Percentiles rank a stretch among this genome's conserved stretches.
Evolutionary conservation across 495 filamentous ascomycete species (phyloP).

Genomic region (Sphaerosporella brunnea): DNA sequence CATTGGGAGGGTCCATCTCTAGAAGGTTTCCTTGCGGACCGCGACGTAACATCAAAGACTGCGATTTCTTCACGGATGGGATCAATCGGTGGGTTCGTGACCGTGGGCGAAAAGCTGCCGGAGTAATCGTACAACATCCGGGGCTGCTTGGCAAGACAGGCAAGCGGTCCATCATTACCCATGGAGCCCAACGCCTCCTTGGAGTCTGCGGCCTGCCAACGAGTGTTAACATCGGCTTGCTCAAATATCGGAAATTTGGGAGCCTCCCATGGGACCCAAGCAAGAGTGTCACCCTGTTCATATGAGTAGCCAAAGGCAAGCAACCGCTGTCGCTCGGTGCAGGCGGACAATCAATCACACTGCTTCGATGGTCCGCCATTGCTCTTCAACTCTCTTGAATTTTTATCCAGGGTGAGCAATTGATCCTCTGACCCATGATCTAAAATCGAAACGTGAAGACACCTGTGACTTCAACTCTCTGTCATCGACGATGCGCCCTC

Average conservation of each 20-base stretch:
- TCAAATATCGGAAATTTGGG: no score
- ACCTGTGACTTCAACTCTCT: slow-evolving; percentile 83
- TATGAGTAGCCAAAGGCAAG: slow-evolving; percentile 90
- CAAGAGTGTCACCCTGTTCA: slow-evolving; percentile 85
- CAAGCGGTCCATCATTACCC: slow-evolving; percentile 94
- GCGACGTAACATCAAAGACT: slow-evolving; percentile 94
- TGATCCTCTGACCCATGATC: slow-evolving; percentile 75
- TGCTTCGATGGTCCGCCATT: slow-evolving; percentile 39
- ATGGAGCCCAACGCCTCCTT: slow-evolving; percentile 99
- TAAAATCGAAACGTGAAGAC: slow-evolving; percentile 67
- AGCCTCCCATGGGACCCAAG: slow-evolving; percentile 69
- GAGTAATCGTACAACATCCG: slow-evolving; percentile 95
- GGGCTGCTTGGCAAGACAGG: slow-evolving; percentile 75
- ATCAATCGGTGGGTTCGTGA: slow-evolving; percentile 97
- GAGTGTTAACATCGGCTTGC: no score
- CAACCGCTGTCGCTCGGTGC: slow-evolving; percentile 71
- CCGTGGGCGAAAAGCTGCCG: slow-evolving; percentile 94
- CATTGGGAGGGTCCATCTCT: slow-evolving; percentile 84
- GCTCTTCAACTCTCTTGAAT: slow-evolving; percentile 12
- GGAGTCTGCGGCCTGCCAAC: slow-evolving; percentile 58
- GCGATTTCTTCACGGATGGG: slow-evolving; percentile 96
- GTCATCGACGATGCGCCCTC: slow-evolving; percentile 96
- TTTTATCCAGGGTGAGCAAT: slow-evolving; percentile 42
- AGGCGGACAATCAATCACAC: slow-evolving; percentile 53
- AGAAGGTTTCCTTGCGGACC: slow-evolving; percentile 94